Evolutionary conservation across 169 alveolate genomes (phyloP).

Genomic region (Cystoisospora suis): DNA sequence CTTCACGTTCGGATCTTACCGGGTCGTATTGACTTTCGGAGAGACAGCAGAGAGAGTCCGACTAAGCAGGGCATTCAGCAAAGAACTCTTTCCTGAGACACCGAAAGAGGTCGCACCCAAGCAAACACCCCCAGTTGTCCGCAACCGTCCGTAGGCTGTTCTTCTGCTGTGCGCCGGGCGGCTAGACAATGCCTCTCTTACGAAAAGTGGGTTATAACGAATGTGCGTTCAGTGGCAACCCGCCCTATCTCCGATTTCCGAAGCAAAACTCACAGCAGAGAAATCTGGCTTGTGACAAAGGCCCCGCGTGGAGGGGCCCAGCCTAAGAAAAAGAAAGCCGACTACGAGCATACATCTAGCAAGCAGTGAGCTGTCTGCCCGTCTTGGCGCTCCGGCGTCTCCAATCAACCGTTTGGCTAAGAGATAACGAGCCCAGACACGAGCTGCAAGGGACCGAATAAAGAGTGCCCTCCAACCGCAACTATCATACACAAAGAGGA

Average conservation of each 20-base stretch:
- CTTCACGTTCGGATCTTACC: conserved; percentile 69
- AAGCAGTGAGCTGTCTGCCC: too few species aligned
- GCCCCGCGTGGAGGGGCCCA: too few species aligned
- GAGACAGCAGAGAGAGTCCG: conserved; percentile 84
- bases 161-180: not conserved
- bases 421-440: too few species aligned
- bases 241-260: not conserved
- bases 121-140: not conserved
- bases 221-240: not conserved
- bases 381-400: too few species aligned
- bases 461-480: too few species aligned
- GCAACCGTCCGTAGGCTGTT: not conserved
- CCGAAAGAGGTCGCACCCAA: not conserved
- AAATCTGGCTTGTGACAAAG: too few species aligned
- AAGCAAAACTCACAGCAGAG: not conserved
- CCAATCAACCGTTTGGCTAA: too few species aligned
- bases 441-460: too few species aligned
- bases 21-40: conserved; percentile 87
- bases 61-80: conserved; percentile 79
- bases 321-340: too few species aligned
- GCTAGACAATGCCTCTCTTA: not conserved
- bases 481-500: too few species aligned
- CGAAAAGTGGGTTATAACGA: not conserved
- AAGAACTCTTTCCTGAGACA: conserved; percentile 77
- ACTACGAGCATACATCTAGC: too few species aligned